Base-by-base conservation (phyloP, 2,329 filamentous ascomycete genomes). In the Calycina marina region DNA sequence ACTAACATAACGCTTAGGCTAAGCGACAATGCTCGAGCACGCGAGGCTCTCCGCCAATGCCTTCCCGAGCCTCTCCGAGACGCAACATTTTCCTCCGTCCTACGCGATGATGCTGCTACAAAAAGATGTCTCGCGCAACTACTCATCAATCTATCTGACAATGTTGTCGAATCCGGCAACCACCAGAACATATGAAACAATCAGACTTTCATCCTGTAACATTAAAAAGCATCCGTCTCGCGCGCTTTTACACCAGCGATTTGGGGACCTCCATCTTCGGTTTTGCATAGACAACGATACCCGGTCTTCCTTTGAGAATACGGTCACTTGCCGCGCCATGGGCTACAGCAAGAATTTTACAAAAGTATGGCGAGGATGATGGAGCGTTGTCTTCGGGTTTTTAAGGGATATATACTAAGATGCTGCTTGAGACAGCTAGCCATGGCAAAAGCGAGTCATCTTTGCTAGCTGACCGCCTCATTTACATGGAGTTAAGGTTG, bases 41-140 rank as follows among this genome's bases (percentile, higher is more conserved):
- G 90, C 18, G 90, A 98, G 56, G 90, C 90, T 28, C 70, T 98
- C 14, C 75, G 90, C 25, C 90, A 98, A 58, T 98, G 90, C 52
- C 77, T 98, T 9, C 90, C 90, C 0, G 90, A 98, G 51, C 90
- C 90, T n/a, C 75, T 98, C n/a, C 80, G 90, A 29, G 90, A 98
- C 55, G 86, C 88, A 5, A 98, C 90, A 2, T 98, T 98, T 56
- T 93, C 85, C 6, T 88, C 86, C 0, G 90, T 98, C 27, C 75
- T 98, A 18, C 81, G 90, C 37, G 90, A 98, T 51, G 90, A 98
- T 52, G 90, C 90, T 10, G 90, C 90, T 1, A 98, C 90, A 1
- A 98, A 98, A 64, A 78, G 90, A 37, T 98, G 90, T 56, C 76
- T 98, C 18, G 83, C 86, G n/a, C 90, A 96, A 58, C 74, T 98